These are phyloP conservation scores for Trichaptum fuscoviolaceum DNA, from an alignment of 768 basidiomycete genomes.

Conservation along the genomic window DNA sequence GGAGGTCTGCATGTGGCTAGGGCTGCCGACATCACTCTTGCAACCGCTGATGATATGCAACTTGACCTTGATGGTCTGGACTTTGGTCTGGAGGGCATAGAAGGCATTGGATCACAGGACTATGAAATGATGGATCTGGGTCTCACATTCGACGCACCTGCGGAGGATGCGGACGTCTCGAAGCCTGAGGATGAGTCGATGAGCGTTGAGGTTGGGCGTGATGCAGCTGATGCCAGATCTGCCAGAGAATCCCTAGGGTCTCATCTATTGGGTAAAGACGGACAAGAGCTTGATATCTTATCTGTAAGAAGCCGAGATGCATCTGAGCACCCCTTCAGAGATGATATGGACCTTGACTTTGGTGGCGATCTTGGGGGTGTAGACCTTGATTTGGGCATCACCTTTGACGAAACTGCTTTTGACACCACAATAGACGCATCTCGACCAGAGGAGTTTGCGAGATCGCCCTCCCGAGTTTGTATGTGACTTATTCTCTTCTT, in stretches of 20 bases:
- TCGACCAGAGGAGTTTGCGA: constrained; percentile 19
- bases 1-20: constrained; percentile 81
- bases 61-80: constrained; percentile 52
- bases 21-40: constrained; percentile 84
- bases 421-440: neutral
- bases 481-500: constrained; percentile 21
- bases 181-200: constrained; percentile 43
- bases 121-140: constrained; percentile 68
- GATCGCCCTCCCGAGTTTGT: constrained; percentile 67
- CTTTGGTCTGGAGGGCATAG: constrained; percentile 72
- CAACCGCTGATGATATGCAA: constrained; percentile 63
- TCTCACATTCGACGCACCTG: constrained; percentile 63
- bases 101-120: constrained; percentile 85
- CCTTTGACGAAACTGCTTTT: constrained; percentile 47
- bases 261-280: constrained; percentile 46
- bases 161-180: constrained; percentile 20
- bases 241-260: constrained; percentile 57
- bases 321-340: constrained; percentile 62
- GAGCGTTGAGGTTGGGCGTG: constrained; percentile 75
- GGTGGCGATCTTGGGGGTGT: constrained; percentile 46
- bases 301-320: constrained; percentile 58
- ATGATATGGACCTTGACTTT: constrained; percentile 47
- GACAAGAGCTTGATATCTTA: constrained; percentile 56
- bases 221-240: constrained; percentile 45
- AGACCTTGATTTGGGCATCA: constrained; percentile 66